Conservation (phyloP, 2,329 filamentous ascomycete genomes). For the Dactylellina haptotyla region DNA sequence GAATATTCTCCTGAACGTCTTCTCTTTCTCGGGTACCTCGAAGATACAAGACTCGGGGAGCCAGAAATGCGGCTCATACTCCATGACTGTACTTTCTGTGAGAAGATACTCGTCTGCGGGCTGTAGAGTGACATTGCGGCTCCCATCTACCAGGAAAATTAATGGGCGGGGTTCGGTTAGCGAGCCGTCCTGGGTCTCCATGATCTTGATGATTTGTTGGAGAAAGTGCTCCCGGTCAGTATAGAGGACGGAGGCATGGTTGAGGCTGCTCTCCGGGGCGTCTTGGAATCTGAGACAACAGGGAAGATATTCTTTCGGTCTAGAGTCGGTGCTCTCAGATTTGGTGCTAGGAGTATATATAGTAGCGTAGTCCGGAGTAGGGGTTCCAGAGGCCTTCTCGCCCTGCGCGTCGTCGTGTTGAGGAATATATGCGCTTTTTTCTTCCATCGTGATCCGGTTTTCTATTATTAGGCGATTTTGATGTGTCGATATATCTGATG, state of each 20-base stretch:
- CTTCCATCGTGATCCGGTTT: too few relatives aligned
- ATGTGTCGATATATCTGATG: too few relatives aligned
- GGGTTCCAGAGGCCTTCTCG: too few relatives aligned
- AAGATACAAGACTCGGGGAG: slow-evolving; percentile 33
- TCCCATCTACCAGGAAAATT: slow-evolving; percentile 2
- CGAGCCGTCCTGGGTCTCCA: not conserved
- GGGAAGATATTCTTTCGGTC: not conserved
- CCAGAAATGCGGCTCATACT: slow-evolving; percentile 41
- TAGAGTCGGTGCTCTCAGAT: too few relatives aligned
- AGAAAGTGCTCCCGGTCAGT: not conserved
- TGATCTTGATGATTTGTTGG: slow-evolving; percentile 8
- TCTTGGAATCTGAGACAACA: slow-evolving; percentile 11
- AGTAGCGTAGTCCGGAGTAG: too few relatives aligned
- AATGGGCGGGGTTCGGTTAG: not conserved
- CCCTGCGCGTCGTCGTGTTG: too few relatives aligned
- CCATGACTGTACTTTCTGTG: not conserved
- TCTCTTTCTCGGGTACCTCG: slow-evolving; percentile 10
- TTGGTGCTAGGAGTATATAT: too few relatives aligned
- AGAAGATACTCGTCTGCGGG: not conserved
- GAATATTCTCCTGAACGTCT: slow-evolving; percentile 11
- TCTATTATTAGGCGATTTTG: too few relatives aligned
- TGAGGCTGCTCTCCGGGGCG: not conserved
- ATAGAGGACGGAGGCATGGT: not conserved
- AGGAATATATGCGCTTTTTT: too few relatives aligned
- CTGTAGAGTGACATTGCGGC: slow-evolving; percentile 1